Evolutionary conservation across 108 stramenopile genomes (phyloP), one percentile per base, ranked within the genome.

Genomic region (Pelagomonas calceolata): DNA sequence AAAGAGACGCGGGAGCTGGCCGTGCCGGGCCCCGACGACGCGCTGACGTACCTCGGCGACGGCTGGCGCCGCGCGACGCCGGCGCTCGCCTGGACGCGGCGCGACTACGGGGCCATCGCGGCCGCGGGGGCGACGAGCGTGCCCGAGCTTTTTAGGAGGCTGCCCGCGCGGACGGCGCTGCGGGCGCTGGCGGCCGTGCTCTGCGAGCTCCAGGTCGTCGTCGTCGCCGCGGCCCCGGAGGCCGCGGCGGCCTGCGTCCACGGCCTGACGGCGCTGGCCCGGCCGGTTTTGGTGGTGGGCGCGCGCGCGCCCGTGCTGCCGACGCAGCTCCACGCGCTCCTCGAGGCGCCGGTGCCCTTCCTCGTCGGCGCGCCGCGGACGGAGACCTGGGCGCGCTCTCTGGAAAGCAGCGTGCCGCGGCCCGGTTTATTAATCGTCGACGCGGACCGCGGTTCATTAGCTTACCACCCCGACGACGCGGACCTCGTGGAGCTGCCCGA

Each of bases 181-280:
- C 35, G 39, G 3, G 76, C 75, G 26, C 70, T 77, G 14, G 76
- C 74, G 15, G 76, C 45, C 30, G 45, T 75, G 36, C 75, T 77
- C 70, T 75, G 76, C 69, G 76, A 77, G 76, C 70, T 71, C 35
- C 76, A 77, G 76, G 76, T 77, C 51, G 51, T 60, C 51, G 51
- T 60, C 51, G 1, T 60, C 51, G 3, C 51, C 7, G 21, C 7
- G 7, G 26, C 1, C 14, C 51, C 51, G 21, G 26, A 17, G 51
- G 7, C 3, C 21, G 51, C 7, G 21, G 14, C 51, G 21, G 51
- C 51, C 21, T 17, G 21, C 21, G 75, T 75, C 21, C 75, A 73
- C 26, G 75, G 67, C 30, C 75, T 75, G 32, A 73, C 75, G 36
- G 72, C 73, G 39, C 75, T 75, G 34, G 36, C 37, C 67, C 75